Evolutionary conservation across 2,329 filamentous ascomycete genomes (phyloP), one percentile per base, ranked within the genome.

Genomic region (Calonectria crousiana): DNA sequence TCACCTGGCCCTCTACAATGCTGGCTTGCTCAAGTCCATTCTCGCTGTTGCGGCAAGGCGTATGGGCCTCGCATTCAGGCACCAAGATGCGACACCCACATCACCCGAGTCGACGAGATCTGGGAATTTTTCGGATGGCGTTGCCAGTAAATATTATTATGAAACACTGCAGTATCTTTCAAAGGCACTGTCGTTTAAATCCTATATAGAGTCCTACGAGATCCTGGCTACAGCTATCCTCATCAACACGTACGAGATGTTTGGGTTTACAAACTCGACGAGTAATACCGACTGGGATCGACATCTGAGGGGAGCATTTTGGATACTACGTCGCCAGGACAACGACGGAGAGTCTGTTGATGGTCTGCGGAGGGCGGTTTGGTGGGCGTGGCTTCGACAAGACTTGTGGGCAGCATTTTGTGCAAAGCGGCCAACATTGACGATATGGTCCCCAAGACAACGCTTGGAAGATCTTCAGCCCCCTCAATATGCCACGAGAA

Each of bases 341-440:
- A 62, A 62, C 26, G 38, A 62, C 23, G 56, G 56, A 10, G 56
- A 62, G n/a, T 62, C 56, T 28, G 14, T 41, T 23, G 56, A 62
- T 62, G 56, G 56, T 4, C 23, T 62, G 5, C 34, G 56, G 36
- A 62, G 56, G 16, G 56, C 56, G 6, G 56, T 62, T 13, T 62
- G 56, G 56, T 62, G 56, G 56, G 56, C 36, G 16, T 62, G 56
- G 56, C 32, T 62, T 38, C 56, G 56, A 18, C 56, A 62, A 28
- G 56, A 62, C 23, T 41, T 62, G 56, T 62, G 56, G 56, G 56
- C 56, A 41, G 56, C 56, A 6, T 62, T 62, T 23, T 62, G 56
- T 13, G 36, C 23, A 28, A 62, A 62, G 26, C 34, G 56, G 26
- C 56, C 56, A 5, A 62, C 56, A 28, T 41, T 62, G 34, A 62